These are phyloP conservation scores for Phytophthora hibernalis DNA, from an alignment of 352 stramenopile species.

Conservation along the genomic window DNA sequence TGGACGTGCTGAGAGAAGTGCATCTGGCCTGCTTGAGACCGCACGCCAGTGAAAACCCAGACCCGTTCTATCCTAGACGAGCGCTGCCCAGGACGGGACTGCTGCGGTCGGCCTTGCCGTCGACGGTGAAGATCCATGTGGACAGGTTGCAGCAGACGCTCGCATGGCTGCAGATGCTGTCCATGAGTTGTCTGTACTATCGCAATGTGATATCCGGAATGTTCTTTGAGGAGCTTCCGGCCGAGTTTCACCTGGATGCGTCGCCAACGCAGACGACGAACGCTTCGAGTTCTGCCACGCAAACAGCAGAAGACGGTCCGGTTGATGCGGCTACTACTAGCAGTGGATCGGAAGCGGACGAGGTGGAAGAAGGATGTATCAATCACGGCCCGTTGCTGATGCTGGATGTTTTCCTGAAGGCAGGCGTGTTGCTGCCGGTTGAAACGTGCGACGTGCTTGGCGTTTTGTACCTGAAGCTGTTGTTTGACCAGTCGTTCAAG, in stretches of 20 bases:
- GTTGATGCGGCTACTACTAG: constrained; percentile 15
- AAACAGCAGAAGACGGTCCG: constrained; percentile 22
- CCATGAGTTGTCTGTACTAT: constrained; percentile 78
- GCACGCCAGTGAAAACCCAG: constrained; percentile 32
- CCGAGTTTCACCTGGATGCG: constrained; percentile 50
- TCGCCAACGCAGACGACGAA: constrained; percentile 1
- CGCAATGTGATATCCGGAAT: constrained; percentile 61
- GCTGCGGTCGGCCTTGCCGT: constrained; percentile 47
- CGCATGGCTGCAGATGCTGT: constrained; percentile 72
- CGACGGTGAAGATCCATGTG: constrained; percentile 57
- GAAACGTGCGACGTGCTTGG: constrained; percentile 81
- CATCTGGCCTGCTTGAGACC: constrained; percentile 57
- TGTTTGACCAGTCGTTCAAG: constrained; percentile 87
- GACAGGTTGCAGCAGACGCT: constrained; percentile 68
- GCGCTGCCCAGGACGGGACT: constrained; percentile 56
- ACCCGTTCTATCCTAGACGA: constrained; percentile 42
- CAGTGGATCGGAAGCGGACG: constrained; percentile 22
- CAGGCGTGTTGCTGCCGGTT: constrained; percentile 70
- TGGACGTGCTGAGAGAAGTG: constrained; percentile 66
- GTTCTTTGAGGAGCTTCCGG: constrained; percentile 70
- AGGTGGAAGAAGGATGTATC: constrained; percentile 5
- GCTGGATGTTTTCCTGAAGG: constrained; percentile 79
- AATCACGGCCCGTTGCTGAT: constrained; percentile 38
- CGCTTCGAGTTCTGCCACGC: constrained; percentile 3
- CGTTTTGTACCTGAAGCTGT: constrained; percentile 81